phyloP scores from a whole-genome alignment of 768 basidiomycete species.

The Cystobasidium ongulense region DNA sequence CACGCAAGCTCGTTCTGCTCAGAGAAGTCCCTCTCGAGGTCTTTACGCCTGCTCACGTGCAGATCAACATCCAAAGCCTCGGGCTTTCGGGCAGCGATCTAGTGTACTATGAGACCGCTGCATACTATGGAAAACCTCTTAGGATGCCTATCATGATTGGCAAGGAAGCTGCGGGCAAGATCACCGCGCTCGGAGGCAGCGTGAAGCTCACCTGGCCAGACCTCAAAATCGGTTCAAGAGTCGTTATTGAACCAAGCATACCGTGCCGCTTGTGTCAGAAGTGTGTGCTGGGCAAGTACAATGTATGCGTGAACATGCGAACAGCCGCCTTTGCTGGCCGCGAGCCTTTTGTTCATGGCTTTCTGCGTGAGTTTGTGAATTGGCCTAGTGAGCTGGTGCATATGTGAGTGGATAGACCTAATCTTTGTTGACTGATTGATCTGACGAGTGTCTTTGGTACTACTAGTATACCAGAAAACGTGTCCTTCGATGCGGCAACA shows the following conservation, averaged over 20 bases:
- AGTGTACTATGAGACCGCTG: background rate
- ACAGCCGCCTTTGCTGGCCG: background rate
- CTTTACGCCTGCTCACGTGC: constrained; percentile 7
- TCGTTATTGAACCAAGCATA: constrained; percentile 13
- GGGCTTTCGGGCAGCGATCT: constrained; percentile 9
- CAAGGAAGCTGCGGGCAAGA: constrained; percentile 11
- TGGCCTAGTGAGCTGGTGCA: constrained; percentile 22
- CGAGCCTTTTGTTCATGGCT: constrained; percentile 17
- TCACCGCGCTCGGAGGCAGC: background rate
- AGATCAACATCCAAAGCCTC: constrained; percentile 1
- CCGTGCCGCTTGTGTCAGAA: constrained; percentile 19
- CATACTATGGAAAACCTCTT: background rate
- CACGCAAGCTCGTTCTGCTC: background rate
- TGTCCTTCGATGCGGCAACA: background rate
- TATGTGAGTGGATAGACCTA: background rate
- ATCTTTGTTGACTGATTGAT: background rate
- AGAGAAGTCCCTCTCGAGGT: constrained; percentile 1
- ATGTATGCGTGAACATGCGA: constrained; percentile 10
- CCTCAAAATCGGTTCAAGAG: background rate
- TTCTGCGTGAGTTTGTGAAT: constrained; percentile 3
- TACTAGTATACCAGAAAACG: constrained; percentile 9
- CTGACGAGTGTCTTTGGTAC: background rate
- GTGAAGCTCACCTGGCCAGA: background rate
- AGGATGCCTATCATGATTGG: background rate
- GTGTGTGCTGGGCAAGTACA: constrained; percentile 3